phyloP scores from a whole-genome alignment of 2,329 filamentous ascomycete species.

The Cordyceps farinosa region DNA sequence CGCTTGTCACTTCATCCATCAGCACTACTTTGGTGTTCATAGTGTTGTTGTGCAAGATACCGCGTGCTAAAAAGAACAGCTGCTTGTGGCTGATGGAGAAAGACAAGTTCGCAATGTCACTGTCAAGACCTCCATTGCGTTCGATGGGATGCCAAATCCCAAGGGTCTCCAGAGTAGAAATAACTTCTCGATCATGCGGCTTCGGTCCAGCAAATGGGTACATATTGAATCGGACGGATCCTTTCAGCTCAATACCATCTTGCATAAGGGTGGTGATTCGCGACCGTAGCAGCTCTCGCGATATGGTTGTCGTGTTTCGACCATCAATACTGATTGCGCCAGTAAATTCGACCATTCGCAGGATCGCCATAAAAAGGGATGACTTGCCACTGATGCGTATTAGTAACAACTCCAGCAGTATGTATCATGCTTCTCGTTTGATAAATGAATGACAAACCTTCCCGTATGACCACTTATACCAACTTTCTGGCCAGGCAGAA shows the following conservation, averaged over 20 bases:
- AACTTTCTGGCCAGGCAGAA: not conserved
- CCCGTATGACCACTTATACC: conserved; percentile 8
- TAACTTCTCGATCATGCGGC: not conserved
- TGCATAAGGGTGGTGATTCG: conserved; percentile 43
- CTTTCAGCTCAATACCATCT: conserved; percentile 42
- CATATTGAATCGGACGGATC: conserved; percentile 42
- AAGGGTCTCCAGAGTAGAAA: not conserved
- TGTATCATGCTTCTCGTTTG: not conserved
- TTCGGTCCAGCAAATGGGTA: conserved; percentile 3
- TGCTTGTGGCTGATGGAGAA: conserved; percentile 8
- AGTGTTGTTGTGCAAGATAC: conserved; percentile 5
- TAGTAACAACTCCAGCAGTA: not conserved
- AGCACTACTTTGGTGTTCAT: not conserved
- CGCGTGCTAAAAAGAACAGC: conserved; percentile 1
- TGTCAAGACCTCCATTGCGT: not conserved
- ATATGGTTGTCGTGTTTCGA: conserved; percentile 36
- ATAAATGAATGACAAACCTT: not conserved
- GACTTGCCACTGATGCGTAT: conserved; percentile 4
- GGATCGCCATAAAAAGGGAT: not conserved
- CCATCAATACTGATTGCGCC: conserved; percentile 39
- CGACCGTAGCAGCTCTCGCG: conserved; percentile 38
- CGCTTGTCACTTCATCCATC: conserved; percentile 11
- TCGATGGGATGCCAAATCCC: not conserved
- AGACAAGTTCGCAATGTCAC: not conserved
- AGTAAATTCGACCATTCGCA: conserved; percentile 1